Conservation (phyloP, 495 filamentous ascomycete species). For the Podospora appendiculata region DNA sequence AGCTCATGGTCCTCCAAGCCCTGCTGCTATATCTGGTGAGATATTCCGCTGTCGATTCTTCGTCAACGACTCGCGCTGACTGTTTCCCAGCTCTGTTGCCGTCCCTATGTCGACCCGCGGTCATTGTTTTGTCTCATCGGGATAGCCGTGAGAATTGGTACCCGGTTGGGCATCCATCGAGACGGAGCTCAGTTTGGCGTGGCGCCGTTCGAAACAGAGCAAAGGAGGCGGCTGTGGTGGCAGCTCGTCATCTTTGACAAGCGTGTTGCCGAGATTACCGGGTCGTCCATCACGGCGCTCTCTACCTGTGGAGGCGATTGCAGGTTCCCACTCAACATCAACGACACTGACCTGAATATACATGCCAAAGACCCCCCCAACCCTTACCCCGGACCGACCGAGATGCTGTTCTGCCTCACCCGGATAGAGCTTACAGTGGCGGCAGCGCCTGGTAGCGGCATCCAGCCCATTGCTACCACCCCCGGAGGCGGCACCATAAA, state of each 20-base stretch:
- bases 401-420: conserved; percentile 44
- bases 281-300: conserved; percentile 53
- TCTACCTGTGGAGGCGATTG: conserved; percentile 38
- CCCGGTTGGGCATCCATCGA: conserved; percentile 59
- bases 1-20: conserved; percentile 47
- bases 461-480: conserved; percentile 4
- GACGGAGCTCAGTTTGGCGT: conserved; percentile 55
- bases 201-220: conserved; percentile 60
- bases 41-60: not conserved
- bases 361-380: conserved; percentile 37
- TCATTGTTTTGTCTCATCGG: conserved; percentile 49
- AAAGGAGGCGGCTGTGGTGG: conserved; percentile 66
- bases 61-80: conserved; percentile 8
- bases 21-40: conserved; percentile 49
- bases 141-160: conserved; percentile 59
- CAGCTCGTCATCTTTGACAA: conserved; percentile 58
- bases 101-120: conserved; percentile 40
- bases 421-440: conserved; percentile 42
- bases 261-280: conserved; percentile 55
- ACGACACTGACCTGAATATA: conserved; percentile 46
- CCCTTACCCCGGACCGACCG: conserved; percentile 36
- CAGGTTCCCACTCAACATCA: conserved; percentile 46
- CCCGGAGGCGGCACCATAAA: not conserved
- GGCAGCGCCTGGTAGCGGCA: conserved; percentile 24
- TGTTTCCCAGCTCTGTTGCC: conserved; percentile 29